These are phyloP conservation scores for Orbilia oligospora DNA, from an alignment of 2,329 filamentous ascomycete species.

Conservation along the genomic window DNA sequence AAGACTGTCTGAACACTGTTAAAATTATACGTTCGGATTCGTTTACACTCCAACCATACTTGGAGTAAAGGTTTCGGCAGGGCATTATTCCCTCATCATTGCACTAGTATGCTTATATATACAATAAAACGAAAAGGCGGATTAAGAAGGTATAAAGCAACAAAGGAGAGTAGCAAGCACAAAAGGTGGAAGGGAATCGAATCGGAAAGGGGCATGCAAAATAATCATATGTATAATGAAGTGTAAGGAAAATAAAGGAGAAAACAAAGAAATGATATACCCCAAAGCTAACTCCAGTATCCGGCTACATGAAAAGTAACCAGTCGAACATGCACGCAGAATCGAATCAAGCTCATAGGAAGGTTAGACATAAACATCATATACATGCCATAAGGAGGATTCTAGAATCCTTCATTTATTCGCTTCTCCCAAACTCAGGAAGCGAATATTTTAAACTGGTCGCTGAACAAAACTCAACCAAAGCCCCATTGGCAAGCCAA, in stretches of 20 bases:
- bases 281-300: conserved; percentile 7
- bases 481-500: too few relatives aligned
- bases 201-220: too few relatives aligned
- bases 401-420: neutral
- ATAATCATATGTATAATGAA: conserved; percentile 30
- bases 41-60: neutral
- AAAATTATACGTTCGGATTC: neutral
- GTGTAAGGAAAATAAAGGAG: neutral
- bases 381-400: conserved; percentile 1
- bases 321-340: neutral
- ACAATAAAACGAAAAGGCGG: neutral
- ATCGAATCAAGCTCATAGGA: neutral
- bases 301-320: neutral
- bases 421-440: neutral
- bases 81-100: neutral
- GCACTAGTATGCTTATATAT: conserved; percentile 9
- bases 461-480: neutral
- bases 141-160: neutral
- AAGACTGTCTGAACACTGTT: too few relatives aligned
- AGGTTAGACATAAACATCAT: neutral
- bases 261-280: neutral
- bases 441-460: neutral
- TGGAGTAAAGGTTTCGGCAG: neutral
- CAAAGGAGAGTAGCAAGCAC: neutral
- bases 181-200: neutral